Base-by-base conservation (phyloP, 75 land plant genomes). In the Cupressus sempervirens region DNA sequence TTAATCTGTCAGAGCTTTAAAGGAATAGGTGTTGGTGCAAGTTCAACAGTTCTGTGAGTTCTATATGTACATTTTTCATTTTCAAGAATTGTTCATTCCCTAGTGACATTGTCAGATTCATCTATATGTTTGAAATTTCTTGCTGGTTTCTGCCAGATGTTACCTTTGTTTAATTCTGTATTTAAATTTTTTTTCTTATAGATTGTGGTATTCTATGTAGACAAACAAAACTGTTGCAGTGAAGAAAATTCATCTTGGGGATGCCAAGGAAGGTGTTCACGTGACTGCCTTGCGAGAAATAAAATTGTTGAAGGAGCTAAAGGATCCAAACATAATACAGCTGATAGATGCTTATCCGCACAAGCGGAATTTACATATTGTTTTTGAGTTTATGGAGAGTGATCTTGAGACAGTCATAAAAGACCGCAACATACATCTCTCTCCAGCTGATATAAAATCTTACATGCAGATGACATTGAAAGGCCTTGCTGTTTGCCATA, bases 321-420 rank as follows among this genome's bases (percentile, higher is more conserved):
- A 93, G 70, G 92, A 96, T 86, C 98, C 99, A 23, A 91, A 96
- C 84, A 96, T 98, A 76, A 98, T 98, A 84, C 98, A 94, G 90
- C 89, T 98, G 81, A 92, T 94, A 72, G 98, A 98, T 88, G 99
- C 96, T 38, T 98, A 93, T 84, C 99, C 98, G 56, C 94, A 98
- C 91, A 98, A 98, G 86, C 91, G 93, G 32, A 98, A 98, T 85
- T 86, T 98, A 90, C 99, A 98, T 87, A 92, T 98, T 68, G 99
- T 98, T 34, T 96, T 98, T 92, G 99, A 98, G 76, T 98, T 96
- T 50, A 98, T 98, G 99, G 99, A 98, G 90, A 98, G 93, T 87
- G 99, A 98, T 84, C 87, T 98, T 52, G 99, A 98, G 85, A 94
- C 99, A 12, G 99, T 98, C 79, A 98, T 98, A 83, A 93, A 93